These are phyloP conservation scores for Yarrowia sp. DNA, from an alignment of 805 yeast genomes.

Conservation along the genomic window DNA sequence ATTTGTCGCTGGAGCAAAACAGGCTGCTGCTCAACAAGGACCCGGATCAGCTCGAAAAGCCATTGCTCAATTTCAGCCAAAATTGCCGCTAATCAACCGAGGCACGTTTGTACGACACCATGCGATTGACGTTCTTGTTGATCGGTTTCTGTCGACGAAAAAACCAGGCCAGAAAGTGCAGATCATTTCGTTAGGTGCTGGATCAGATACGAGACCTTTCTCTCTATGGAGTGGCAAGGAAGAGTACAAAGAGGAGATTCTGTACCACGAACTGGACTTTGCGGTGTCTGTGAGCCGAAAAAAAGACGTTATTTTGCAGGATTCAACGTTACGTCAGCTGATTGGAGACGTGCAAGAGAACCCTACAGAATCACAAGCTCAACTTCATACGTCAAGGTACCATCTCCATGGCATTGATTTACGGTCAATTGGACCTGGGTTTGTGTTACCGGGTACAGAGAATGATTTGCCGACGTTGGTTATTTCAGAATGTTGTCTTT, in stretches of 20 bases:
- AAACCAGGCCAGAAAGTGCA: conserved; percentile 36
- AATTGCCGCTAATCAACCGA: conserved; percentile 59
- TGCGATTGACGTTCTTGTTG: conserved; percentile 46
- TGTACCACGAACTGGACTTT: conserved; percentile 65
- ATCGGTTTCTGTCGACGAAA: conserved; percentile 40
- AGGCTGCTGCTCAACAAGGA: not conserved
- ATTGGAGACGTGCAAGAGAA: conserved; percentile 31
- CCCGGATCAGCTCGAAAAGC: conserved; percentile 23
- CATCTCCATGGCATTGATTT: conserved; percentile 58
- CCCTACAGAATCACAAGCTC: conserved; percentile 3
- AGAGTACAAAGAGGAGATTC: conserved; percentile 36
- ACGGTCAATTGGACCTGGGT: conserved; percentile 39
- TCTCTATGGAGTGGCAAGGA: conserved; percentile 41
- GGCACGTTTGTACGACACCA: conserved; percentile 57
- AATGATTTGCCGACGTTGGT: conserved; percentile 54
- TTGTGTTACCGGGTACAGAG: conserved; percentile 37
- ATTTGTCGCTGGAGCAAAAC: conserved; percentile 31
- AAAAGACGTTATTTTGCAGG: conserved; percentile 46
- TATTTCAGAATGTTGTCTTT: conserved; percentile 72
- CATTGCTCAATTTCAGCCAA: conserved; percentile 36
- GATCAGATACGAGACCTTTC: conserved; percentile 72
- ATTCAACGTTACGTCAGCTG: conserved; percentile 37
- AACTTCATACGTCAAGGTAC: conserved; percentile 42
- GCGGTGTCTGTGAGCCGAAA: conserved; percentile 53
- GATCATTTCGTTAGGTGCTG: conserved; percentile 73